Evolutionary conservation across 129 eudicot species (phyloP).

Genomic region (Gnaphalium uliginosum): DNA sequence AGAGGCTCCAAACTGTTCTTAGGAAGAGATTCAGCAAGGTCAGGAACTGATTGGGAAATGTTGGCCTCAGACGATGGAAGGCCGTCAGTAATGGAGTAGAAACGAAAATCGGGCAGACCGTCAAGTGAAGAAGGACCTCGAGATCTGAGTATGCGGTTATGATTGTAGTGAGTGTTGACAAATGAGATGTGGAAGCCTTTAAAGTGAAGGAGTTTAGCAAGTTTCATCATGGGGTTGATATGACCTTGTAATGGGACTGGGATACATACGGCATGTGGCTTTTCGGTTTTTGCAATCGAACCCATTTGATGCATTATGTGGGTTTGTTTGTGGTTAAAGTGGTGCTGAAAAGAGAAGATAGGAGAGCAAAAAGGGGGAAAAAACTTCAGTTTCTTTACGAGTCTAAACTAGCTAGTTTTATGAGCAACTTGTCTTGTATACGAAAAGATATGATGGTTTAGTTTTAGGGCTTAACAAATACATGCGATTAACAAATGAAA

Average conservation of each 20-base stretch:
- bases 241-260: conserved; percentile 69
- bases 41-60: conserved; percentile 52
- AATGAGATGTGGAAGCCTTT: conserved; percentile 60
- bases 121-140: conserved; percentile 47
- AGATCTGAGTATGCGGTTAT: conserved; percentile 50
- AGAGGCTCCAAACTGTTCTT: conserved; percentile 45
- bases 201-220: conserved; percentile 52
- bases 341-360: background rate
- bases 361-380: background rate
- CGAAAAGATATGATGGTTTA: too few relatives aligned
- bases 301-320: conserved; percentile 29
- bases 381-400: too few relatives aligned
- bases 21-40: conserved; percentile 36
- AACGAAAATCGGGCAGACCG: conserved; percentile 53
- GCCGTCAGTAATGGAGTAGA: conserved; percentile 58
- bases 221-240: conserved; percentile 56
- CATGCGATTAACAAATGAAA: too few relatives aligned
- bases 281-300: background rate
- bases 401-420: too few relatives aligned
- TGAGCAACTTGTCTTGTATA: too few relatives aligned
- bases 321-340: background rate
- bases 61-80: conserved; percentile 50
- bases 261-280: conserved; percentile 54
- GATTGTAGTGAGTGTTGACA: conserved; percentile 54
- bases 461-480: too few relatives aligned